Evolutionary conservation across 2,329 filamentous ascomycete species (phyloP).

Genomic region (Botrytis sinoallii): DNA sequence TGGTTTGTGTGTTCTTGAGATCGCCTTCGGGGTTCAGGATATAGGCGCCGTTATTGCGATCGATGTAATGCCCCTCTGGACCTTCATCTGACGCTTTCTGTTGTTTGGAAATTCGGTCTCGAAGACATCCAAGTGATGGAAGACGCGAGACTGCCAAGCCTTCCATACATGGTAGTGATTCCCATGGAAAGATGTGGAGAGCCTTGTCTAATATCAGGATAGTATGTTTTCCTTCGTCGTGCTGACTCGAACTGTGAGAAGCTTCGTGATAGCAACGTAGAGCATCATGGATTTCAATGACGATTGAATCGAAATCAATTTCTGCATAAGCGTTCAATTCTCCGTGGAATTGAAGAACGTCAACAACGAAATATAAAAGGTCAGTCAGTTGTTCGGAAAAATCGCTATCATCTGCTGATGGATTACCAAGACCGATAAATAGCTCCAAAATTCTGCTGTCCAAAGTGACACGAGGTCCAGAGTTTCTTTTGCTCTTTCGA

Average conservation of each 20-base stretch:
- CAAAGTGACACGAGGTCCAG: conserved; percentile 45
- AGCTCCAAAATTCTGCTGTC: conserved; percentile 75
- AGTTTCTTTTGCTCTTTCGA: conserved; percentile 56
- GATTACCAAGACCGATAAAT: conserved; percentile 80
- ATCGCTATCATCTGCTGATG: conserved; percentile 64
- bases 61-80: conserved; percentile 53
- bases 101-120: conserved; percentile 61
- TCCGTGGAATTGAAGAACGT: conserved; percentile 94
- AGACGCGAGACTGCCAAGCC: conserved; percentile 79
- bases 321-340: conserved; percentile 97
- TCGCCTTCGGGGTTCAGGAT: conserved; percentile 90
- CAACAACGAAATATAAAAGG: conserved; percentile 91
- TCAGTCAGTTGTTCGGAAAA: conserved; percentile 89
- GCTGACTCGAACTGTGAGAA: conserved; percentile 38
- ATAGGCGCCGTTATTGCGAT: conserved; percentile 60
- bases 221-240: conserved; percentile 59
- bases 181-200: conserved; percentile 91
- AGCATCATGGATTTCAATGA: conserved; percentile 82
- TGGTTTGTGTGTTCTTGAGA: conserved; percentile 72
- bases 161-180: conserved; percentile 84
- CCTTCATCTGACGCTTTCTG: conserved; percentile 23
- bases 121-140: conserved; percentile 79
- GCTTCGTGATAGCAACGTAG: conserved; percentile 70
- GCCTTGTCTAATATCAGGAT: conserved; percentile 89
- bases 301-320: conserved; percentile 91